phyloP scores from a whole-genome alignment of 306 rosid species.

The Begonia loranthoides region DNA sequence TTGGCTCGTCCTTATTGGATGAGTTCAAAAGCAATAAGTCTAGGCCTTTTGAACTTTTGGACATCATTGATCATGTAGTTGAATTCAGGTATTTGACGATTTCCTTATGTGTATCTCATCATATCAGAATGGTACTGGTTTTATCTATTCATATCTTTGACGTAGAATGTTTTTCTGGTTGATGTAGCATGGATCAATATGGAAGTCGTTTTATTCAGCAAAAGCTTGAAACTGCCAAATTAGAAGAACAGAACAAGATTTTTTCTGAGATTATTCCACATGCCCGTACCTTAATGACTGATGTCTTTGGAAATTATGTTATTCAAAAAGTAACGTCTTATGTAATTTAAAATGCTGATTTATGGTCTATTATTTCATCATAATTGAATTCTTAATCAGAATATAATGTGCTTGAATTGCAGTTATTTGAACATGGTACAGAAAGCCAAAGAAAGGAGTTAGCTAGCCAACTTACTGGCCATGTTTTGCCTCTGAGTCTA shows the following conservation, averaged over 20 bases:
- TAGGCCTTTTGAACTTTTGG: slow-evolving; percentile 76
- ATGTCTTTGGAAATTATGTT: slow-evolving; percentile 96
- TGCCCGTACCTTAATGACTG: slow-evolving; percentile 89
- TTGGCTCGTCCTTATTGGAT: slow-evolving; percentile 60
- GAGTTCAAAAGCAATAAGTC: slow-evolving; percentile 88
- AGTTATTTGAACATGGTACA: slow-evolving; percentile 95
- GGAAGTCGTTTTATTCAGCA: slow-evolving; percentile 99
- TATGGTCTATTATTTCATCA: too few relatives aligned
- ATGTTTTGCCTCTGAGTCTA: slow-evolving; percentile 88
- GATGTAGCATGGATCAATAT: slow-evolving; percentile 87
- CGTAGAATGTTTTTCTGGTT: slow-evolving; percentile 2
- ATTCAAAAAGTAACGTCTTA: slow-evolving; percentile 68
- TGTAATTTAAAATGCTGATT: slow-evolving; percentile 8
- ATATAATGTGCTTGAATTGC: slow-evolving; percentile 23
- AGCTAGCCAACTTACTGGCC: slow-evolving; percentile 66
- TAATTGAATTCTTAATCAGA: slow-evolving; percentile 2
- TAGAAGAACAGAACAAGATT: slow-evolving; percentile 62
- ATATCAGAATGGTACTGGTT: background rate
- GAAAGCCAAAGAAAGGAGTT: slow-evolving; percentile 73
- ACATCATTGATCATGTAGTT: slow-evolving; percentile 62
- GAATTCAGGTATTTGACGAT: slow-evolving; percentile 59
- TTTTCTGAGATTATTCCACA: slow-evolving; percentile 85
- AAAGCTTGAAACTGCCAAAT: slow-evolving; percentile 74
- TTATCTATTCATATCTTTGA: too few relatives aligned
- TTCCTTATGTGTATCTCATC: background rate